Evolutionary conservation across 169 alveolate genomes (phyloP).

Genomic region (Cystoisospora suis): DNA sequence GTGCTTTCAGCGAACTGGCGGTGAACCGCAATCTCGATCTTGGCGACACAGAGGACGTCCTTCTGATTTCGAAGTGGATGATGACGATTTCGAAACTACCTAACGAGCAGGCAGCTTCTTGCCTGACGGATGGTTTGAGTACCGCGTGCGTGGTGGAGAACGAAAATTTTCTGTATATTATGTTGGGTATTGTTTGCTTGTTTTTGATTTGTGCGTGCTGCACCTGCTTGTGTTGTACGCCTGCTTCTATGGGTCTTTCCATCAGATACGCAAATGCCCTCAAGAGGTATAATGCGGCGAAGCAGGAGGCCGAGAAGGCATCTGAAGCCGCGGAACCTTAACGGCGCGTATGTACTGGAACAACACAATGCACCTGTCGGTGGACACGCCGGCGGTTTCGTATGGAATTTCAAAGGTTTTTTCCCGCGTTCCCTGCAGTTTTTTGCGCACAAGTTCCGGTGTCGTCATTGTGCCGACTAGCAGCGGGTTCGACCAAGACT

Average conservation of each 20-base stretch:
- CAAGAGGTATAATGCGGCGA: no score
- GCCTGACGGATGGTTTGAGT: not conserved
- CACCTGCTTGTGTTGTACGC: conserved; percentile 5
- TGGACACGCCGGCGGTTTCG: no score
- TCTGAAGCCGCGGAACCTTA: no score
- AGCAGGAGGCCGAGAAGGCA: no score
- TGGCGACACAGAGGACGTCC: not conserved
- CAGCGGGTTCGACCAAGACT: no score
- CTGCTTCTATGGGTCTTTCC: not conserved
- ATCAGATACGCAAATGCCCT: no score
- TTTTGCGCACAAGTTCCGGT: no score
- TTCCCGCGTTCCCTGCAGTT: no score
- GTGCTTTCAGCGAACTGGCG: not conserved
- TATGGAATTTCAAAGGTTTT: no score
- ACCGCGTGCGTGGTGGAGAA: conserved; percentile 4
- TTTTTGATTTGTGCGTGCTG: conserved; percentile 1
- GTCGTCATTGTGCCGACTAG: no score
- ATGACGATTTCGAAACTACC: not conserved
- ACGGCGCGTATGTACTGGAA: no score
- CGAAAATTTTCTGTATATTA: not conserved
- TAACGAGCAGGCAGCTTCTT: not conserved
- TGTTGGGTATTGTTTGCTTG: not conserved
- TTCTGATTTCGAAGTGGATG: not conserved
- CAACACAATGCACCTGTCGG: no score
- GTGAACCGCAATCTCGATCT: not conserved